phyloP scores from a whole-genome alignment of 805 yeast genomes.

The Limtongia smithiae region DNA sequence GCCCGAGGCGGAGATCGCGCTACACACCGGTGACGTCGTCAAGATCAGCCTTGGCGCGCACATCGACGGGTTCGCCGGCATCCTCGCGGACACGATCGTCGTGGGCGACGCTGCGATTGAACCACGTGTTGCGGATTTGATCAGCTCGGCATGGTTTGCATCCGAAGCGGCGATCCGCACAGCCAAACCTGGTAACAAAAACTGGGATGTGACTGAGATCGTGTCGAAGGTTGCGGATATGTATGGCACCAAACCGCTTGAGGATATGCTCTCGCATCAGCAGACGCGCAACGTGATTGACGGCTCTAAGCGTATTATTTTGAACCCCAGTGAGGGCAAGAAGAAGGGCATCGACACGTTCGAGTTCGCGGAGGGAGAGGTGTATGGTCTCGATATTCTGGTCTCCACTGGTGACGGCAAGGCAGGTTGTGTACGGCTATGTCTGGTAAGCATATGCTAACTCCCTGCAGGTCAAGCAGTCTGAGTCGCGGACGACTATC shows the following conservation, averaged over 20 bases:
- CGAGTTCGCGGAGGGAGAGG: conserved; percentile 71
- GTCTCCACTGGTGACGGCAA: conserved; percentile 68
- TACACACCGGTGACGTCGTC: conserved; percentile 66
- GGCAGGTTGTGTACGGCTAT: conserved; percentile 36
- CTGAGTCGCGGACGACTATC: conserved; percentile 61
- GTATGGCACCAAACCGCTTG: conserved; percentile 59
- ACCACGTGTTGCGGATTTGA: conserved; percentile 57
- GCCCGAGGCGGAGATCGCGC: conserved; percentile 50
- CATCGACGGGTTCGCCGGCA: conserved; percentile 69
- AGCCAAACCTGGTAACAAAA: conserved; percentile 62
- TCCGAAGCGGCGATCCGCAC: conserved; percentile 73
- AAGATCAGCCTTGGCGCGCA: conserved; percentile 73
- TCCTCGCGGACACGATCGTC: conserved; percentile 64
- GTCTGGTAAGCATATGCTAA: neutral
- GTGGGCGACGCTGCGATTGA: conserved; percentile 50
- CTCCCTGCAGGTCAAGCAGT: conserved; percentile 40
- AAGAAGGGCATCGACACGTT: conserved; percentile 57
- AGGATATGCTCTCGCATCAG: conserved; percentile 74
- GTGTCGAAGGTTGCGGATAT: conserved; percentile 60
- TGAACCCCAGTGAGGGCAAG: conserved; percentile 70
- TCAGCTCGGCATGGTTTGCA: conserved; percentile 72
- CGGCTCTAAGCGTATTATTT: conserved; percentile 71
- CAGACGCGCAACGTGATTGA: conserved; percentile 63
- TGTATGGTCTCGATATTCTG: conserved; percentile 70
- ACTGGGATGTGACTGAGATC: conserved; percentile 69